phyloP scores from a whole-genome alignment of 1,139 yeast species.

The Pneumocystis jirovecii region DNA sequence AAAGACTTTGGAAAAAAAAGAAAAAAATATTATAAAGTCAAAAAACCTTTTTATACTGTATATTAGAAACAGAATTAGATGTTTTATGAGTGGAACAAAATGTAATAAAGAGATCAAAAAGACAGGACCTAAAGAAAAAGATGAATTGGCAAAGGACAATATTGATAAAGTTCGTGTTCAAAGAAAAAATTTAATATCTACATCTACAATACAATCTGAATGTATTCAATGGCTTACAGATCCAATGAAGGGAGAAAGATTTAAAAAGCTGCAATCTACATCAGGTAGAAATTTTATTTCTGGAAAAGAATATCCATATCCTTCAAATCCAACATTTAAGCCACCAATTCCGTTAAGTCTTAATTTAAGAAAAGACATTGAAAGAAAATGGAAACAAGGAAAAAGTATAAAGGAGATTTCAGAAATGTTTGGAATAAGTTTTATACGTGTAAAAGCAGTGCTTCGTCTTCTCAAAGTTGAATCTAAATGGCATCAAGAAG shows the following conservation, averaged over 20 bases:
- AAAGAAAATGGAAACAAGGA: neutral
- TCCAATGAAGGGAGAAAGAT: neutral
- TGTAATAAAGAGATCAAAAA: neutral
- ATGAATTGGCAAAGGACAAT: neutral
- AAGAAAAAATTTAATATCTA: neutral
- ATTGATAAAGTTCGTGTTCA: neutral
- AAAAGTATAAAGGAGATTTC: neutral
- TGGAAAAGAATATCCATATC: neutral
- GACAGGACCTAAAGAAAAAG: neutral
- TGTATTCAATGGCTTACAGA: neutral
- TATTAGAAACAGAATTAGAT: neutral
- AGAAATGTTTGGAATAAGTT: neutral
- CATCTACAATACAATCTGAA: neutral
- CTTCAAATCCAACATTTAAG: neutral
- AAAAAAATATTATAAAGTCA: neutral
- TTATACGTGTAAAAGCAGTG: neutral
- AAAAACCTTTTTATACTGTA: neutral
- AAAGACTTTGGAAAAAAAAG: neutral
- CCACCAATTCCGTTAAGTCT: neutral
- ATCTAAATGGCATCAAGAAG: neutral
- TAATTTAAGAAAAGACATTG: neutral
- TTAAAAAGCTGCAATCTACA: neutral
- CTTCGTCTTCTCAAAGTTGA: conserved; percentile 1
- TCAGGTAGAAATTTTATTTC: neutral
- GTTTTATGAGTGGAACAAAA: neutral